Conservation (phyloP, 2,329 filamentous ascomycete genomes). For the Ophiostoma sp. region DNA sequence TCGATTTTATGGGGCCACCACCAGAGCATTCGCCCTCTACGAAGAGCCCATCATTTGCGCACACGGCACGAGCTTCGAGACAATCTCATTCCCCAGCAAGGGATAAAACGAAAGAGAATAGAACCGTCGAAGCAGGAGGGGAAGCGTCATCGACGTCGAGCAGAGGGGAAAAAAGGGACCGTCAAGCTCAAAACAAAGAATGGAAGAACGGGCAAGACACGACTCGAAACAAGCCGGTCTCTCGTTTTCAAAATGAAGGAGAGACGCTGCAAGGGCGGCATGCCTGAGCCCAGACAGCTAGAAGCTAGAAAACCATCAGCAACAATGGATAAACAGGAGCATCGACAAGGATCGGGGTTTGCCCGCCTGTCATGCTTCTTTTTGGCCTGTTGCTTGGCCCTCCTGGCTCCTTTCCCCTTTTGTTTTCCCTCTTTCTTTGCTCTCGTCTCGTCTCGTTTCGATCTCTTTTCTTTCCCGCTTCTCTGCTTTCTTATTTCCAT, state of each 20-base stretch:
- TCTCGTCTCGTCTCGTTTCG: background rate
- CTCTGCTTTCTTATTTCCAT: background rate
- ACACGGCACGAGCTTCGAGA: background rate
- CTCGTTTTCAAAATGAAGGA: background rate
- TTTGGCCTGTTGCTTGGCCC: conserved; percentile 1
- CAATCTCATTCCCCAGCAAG: background rate
- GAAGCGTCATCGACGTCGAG: background rate
- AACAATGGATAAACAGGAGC: background rate
- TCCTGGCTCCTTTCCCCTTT: background rate
- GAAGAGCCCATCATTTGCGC: conserved; percentile 21
- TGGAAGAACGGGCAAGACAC: background rate
- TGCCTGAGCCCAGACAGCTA: conserved; percentile 8
- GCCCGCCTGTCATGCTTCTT: conserved; percentile 13
- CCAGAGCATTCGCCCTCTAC: conserved; percentile 44
- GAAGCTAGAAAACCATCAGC: background rate
- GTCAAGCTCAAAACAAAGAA: background rate
- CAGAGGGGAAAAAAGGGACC: background rate
- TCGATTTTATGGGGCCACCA: conserved; percentile 40
- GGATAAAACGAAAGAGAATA: background rate
- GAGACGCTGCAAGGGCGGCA: background rate
- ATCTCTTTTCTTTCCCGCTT: background rate
- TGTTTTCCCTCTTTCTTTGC: background rate
- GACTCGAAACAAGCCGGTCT: background rate
- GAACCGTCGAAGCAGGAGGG: too few relatives aligned
- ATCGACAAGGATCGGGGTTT: conserved; percentile 18